phyloP scores from a whole-genome alignment of 2,329 filamentous ascomycete species.

The Biscogniauxia mediterranea region DNA sequence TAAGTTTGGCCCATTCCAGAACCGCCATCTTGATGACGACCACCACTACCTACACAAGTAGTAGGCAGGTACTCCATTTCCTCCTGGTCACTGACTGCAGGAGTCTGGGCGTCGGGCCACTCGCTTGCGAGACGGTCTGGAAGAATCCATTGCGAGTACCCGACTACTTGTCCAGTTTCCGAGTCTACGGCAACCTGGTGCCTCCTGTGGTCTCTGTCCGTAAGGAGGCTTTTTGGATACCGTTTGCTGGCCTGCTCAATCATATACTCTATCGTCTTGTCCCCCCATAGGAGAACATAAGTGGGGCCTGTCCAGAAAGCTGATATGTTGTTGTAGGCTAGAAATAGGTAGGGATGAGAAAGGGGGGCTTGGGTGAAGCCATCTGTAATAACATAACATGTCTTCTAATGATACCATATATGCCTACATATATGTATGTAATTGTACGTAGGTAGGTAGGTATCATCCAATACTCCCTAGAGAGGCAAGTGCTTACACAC shows the following conservation, averaged over 20 bases:
- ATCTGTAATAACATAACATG: too few species aligned
- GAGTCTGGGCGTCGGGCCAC: constrained; percentile 20
- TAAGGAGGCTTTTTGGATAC: constrained; percentile 17
- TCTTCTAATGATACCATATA: too few species aligned
- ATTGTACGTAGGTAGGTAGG: too few species aligned
- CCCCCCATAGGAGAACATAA: constrained; percentile 16
- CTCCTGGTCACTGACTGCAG: constrained; percentile 13
- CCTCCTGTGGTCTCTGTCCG: constrained; percentile 15
- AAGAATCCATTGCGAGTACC: constrained; percentile 24
- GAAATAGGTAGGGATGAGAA: neutral
- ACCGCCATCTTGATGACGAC: too few species aligned
- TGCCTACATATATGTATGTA: neutral
- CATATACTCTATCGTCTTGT: constrained; percentile 13
- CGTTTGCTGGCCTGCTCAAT: constrained; percentile 13
- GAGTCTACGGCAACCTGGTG: constrained; percentile 24
- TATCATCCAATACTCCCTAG: too few species aligned
- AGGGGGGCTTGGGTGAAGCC: neutral
- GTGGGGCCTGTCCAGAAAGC: constrained; percentile 22
- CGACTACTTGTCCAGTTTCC: constrained; percentile 21
- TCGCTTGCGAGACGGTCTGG: constrained; percentile 11
- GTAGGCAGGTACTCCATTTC: constrained; percentile 10
- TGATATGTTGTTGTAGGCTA: constrained; percentile 22
- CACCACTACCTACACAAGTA: too few species aligned
- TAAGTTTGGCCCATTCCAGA: too few species aligned
- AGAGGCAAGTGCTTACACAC: too few species aligned